Evolutionary conservation across 495 filamentous ascomycete species (phyloP), one percentile per base, ranked within the genome.

Genomic region (Penicillium longicatenatum): DNA sequence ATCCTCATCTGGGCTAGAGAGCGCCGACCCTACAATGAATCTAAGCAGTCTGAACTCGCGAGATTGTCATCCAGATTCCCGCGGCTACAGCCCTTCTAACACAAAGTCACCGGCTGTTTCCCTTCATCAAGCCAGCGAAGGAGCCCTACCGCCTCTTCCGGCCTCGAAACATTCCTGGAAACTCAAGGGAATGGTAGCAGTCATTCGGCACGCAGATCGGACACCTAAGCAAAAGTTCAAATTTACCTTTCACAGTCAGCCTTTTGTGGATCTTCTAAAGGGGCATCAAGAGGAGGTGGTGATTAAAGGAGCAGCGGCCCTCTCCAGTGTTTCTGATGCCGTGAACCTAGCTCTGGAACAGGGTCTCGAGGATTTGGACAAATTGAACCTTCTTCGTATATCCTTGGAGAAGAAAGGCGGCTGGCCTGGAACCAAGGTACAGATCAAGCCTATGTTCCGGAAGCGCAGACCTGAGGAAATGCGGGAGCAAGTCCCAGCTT

Each of bases 221-320:
- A 98, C 94, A 11, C 94, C 94, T 6, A 98, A 98, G 71, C 94
- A 98, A 63, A 98, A 98, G 66, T 96, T 96, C 77, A 98, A 98
- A 66, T 98, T 97, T 68, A 98, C 94, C 0, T 98, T 98, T 65
- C 95, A 98, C 71, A 95, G 89, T 8, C 89, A 92, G 60, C 95
- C 95, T 6, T 98, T 98, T 67, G 90, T 98, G 47, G 90, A 96
- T 56, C 79, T 98, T 6, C 80, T 98, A 42, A 93, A 89, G 68
- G 94, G 94, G 1, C 93, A 98, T 67, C 89, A 93, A 63, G 93
- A 98, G 76, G 94, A 98, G 63, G 93, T 98, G 9, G 84, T 98
- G 9, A 86, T 98, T 14, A 92, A 96, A 61, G 92, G 92, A 8
- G 92, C 93, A 67, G 85, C 90, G 33, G 95, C 95, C 0, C 79